phyloP scores from a whole-genome alignment of 1,139 yeast genomes.

The Kodamaea alishanica region DNA sequence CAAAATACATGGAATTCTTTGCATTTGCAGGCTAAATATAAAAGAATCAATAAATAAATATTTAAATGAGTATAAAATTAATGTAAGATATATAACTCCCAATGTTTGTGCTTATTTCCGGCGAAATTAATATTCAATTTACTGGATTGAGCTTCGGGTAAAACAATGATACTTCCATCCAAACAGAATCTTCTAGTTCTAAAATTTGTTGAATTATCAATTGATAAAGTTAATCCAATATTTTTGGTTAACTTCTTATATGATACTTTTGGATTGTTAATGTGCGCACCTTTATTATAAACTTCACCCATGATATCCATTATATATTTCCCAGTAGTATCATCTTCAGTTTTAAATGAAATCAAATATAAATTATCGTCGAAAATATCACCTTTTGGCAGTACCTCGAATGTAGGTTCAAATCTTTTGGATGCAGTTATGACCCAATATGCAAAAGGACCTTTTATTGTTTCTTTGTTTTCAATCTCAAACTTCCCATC shows the following conservation, averaged over 20 bases:
- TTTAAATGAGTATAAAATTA: neutral
- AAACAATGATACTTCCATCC: constrained; percentile 46
- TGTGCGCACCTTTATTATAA: constrained; percentile 56
- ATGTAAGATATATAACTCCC: constrained; percentile 19
- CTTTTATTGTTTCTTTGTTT: constrained; percentile 14
- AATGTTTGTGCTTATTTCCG: constrained; percentile 23
- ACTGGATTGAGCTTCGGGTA: constrained; percentile 26
- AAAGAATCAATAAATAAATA: too few relatives aligned
- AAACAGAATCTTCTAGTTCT: constrained; percentile 45
- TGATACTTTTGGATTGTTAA: constrained; percentile 39
- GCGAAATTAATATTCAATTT: constrained; percentile 15
- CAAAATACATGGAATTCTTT: too few relatives aligned
- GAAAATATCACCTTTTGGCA: constrained; percentile 61
- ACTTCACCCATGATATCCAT: constrained; percentile 57
- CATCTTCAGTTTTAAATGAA: constrained; percentile 43
- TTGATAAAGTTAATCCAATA: constrained; percentile 25
- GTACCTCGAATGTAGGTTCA: constrained; percentile 67
- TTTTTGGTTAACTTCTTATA: constrained; percentile 34
- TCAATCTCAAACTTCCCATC: constrained; percentile 33
- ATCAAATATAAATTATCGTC: constrained; percentile 52
- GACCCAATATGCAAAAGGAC: constrained; percentile 64
- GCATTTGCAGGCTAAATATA: too few relatives aligned
- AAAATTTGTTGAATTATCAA: constrained; percentile 17
- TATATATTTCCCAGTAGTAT: constrained; percentile 28
- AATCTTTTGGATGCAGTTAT: constrained; percentile 59